Conservation (phyloP, 2,329 filamentous ascomycete genomes). For the Biscogniauxia marginata region DNA sequence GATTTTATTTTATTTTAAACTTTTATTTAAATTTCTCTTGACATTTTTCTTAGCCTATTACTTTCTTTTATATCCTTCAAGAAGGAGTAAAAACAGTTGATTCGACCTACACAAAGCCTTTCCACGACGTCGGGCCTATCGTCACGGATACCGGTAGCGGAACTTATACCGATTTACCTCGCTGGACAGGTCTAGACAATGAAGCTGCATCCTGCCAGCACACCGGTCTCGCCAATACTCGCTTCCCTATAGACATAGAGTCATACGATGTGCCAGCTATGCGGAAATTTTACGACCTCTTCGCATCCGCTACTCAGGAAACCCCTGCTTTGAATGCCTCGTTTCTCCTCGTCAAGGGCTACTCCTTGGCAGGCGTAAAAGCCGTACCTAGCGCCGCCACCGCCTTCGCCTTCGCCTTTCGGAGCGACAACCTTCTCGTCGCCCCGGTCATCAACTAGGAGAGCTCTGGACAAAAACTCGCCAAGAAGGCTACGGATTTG, state of each 20-base stretch:
- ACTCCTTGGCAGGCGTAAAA: conserved; percentile 17
- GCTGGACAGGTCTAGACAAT: conserved; percentile 33
- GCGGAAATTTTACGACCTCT: conserved; percentile 37
- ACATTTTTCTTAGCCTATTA: conserved; percentile 33
- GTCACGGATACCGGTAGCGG: conserved; percentile 34
- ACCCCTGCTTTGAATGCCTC: conserved; percentile 31
- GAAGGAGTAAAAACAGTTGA: conserved; percentile 43
- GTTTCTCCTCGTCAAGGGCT: conserved; percentile 24
- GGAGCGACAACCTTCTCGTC: conserved; percentile 15
- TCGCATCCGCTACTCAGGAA: conserved; percentile 31
- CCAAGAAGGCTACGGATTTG: conserved; percentile 24
- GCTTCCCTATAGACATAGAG: conserved; percentile 23
- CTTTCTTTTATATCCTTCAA: conserved; percentile 42
- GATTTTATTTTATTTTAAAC: no score
- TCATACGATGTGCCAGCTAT: conserved; percentile 36
- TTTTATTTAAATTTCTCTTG: neutral
- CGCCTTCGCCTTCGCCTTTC: conserved; percentile 21
- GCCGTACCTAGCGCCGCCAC: conserved; percentile 13
- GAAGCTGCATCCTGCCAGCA: conserved; percentile 14
- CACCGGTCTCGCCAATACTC: conserved; percentile 14
- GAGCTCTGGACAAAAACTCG: conserved; percentile 23
- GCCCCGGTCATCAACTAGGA: conserved; percentile 31
- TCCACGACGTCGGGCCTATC: conserved; percentile 39
- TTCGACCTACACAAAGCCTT: conserved; percentile 40
- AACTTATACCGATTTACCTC: conserved; percentile 44